phyloP scores from a whole-genome alignment of 2,329 filamentous ascomycete genomes.

The Exserohilum rostratum region DNA sequence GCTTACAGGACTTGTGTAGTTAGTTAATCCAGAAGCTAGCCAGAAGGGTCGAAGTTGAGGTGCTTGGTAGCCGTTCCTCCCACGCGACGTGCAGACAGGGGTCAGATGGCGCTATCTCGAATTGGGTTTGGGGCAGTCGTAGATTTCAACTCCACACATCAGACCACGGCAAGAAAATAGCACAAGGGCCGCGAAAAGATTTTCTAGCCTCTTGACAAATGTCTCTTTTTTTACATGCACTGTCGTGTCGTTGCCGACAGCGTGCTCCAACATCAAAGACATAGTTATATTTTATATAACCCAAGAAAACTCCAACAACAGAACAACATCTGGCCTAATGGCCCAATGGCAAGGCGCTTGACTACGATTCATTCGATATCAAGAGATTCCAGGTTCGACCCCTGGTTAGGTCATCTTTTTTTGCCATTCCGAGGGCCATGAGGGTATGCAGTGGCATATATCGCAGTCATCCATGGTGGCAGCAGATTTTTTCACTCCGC shows the following conservation, averaged over 20 bases:
- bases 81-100: background rate
- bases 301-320: background rate
- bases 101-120: background rate
- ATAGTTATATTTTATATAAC: background rate
- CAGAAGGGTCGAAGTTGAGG: background rate
- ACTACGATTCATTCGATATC: conserved; percentile 52
- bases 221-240: background rate
- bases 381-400: conserved; percentile 9
- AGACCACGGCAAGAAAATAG: background rate
- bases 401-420: conserved; percentile 4
- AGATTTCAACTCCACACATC: background rate
- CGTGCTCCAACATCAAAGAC: background rate
- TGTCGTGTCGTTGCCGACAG: background rate
- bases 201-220: background rate
- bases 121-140: background rate
- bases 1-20: background rate
- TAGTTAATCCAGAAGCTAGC: background rate
- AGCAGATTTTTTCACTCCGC: background rate
- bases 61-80: background rate
- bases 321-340: conserved; percentile 41
- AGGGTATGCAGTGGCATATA: background rate
- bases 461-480: too few species aligned
- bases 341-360: conserved; percentile 64
- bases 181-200: background rate
- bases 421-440: background rate